Conservation (phyloP, 2,329 filamentous ascomycete genomes). For the Chalaropsis ovoidea region DNA sequence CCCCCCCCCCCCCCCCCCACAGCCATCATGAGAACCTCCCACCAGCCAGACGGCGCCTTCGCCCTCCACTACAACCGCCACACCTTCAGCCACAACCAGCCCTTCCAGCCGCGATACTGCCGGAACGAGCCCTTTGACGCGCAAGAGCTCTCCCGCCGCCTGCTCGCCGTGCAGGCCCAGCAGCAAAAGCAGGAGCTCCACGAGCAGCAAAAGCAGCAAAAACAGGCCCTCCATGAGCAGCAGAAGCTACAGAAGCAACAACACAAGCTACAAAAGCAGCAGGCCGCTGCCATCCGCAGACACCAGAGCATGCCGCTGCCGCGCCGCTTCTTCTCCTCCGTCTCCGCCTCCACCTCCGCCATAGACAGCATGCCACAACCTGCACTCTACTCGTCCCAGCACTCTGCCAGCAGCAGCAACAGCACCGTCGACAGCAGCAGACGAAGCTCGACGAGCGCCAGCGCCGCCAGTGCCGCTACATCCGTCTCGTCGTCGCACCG, state of each 20-base stretch:
- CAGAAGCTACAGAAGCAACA: constrained; percentile 33
- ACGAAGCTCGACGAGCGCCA: background rate
- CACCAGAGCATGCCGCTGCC: constrained; percentile 14
- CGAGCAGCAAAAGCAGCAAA: constrained; percentile 31
- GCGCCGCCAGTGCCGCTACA: background rate
- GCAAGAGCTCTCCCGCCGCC: constrained; percentile 44
- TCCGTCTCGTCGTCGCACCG: background rate
- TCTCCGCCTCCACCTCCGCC: background rate
- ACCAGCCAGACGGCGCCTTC: constrained; percentile 10
- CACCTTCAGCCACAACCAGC: constrained; percentile 25
- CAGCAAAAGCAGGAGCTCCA: constrained; percentile 33
- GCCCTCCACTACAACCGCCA: constrained; percentile 12
- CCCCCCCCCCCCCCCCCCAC: no score
- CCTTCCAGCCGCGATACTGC: constrained; percentile 27
- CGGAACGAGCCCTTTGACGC: constrained; percentile 39
- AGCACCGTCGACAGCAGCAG: background rate
- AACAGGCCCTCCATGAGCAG: constrained; percentile 31
- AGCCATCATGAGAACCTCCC: constrained; percentile 19
- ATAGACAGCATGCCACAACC: constrained; percentile 26
- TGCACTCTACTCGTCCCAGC: background rate
- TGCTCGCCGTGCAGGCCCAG: constrained; percentile 43
- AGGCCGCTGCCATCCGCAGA: constrained; percentile 28
- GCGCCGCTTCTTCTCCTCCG: constrained; percentile 19
- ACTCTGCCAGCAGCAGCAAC: background rate
- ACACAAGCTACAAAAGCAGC: constrained; percentile 29